Base-by-base conservation (phyloP, 345 rosid species). In the Acer negundo region DNA sequence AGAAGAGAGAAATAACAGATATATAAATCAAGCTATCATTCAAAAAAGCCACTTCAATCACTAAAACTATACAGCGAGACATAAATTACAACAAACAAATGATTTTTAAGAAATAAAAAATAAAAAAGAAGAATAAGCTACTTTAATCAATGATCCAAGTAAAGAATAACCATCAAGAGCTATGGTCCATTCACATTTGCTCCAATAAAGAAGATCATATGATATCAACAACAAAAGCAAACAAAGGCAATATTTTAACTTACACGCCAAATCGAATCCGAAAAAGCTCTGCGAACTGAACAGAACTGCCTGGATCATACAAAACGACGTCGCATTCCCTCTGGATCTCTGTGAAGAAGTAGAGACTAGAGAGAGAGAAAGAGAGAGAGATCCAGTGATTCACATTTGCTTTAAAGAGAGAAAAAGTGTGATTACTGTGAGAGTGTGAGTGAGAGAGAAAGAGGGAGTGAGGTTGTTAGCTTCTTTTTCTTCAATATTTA, bases 141-240 rank as follows among this genome's bases (percentile, higher is more conserved):
- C 82, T 83, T 84, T 82, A 70, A 69, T 73, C 70, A 53, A 55
- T 62, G 66, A 75, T 75, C 49, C 77, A 86, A 86, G 87, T 79
- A 88, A 88, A 67, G 91, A 86, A 86, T 84, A 80, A 78, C 56
- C 17, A 72, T 13, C 44, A 69, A 69, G 47, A 73, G 24, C 20
- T 11, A 23, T 16, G 44, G 47, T 65, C 63, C 64, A 42, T 67
- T 78, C 76, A 66, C 77, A 79, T 79, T 79, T 58, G 67, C 35
- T 61, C 65, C 31, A 79, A 20, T 64, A 72, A 42, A 72, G 67
- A 78, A 66, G 46, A 67, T 56, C n/a, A 40, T 15, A 73, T 28
- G 38, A 44, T 17, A 73, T 28, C 49, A 44, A 26, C 56, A 71
- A 64, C 0, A 5, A 72, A 59, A 16, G 20, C 59, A 80, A 72